phyloP scores from a whole-genome alignment of 176 grass and related monocot genomes.

The Alloteropsis semialata region DNA sequence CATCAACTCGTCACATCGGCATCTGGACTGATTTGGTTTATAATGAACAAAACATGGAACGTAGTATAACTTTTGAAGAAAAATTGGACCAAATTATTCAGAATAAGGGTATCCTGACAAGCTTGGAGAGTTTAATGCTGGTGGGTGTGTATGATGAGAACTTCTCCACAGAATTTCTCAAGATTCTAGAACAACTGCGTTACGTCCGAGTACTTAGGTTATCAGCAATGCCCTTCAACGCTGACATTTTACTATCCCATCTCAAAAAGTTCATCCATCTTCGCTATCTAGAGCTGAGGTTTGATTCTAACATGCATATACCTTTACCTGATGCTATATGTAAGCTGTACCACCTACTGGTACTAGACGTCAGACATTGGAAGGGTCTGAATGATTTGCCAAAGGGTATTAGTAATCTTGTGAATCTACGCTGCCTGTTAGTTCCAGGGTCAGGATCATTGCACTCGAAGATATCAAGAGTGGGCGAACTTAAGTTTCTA shows the following conservation, averaged over 20 bases:
- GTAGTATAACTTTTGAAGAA: constrained; percentile 8
- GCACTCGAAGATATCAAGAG: constrained; percentile 32
- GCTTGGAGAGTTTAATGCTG: constrained; percentile 13
- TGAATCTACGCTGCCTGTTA: constrained; percentile 25
- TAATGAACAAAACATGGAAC: not conserved
- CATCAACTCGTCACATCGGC: constrained; percentile 1
- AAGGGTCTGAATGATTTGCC: constrained; percentile 18
- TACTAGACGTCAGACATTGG: constrained; percentile 15
- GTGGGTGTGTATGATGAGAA: constrained; percentile 20
- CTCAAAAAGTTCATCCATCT: constrained; percentile 42
- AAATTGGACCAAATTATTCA: not conserved
- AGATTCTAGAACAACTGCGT: not conserved
- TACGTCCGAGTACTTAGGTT: constrained; percentile 21
- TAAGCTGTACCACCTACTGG: constrained; percentile 37
- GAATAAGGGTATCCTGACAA: not conserved
- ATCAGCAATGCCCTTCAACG: not conserved
- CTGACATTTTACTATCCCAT: not conserved
- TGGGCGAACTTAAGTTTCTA: constrained; percentile 29
- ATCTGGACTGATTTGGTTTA: constrained; percentile 12
- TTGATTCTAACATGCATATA: not conserved
- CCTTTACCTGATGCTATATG: constrained; percentile 35
- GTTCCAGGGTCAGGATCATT: constrained; percentile 1
- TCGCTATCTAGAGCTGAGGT: constrained; percentile 43
- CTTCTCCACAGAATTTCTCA: not conserved
- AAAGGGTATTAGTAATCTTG: constrained; percentile 12